Percentiles rank a stretch among this genome's conserved stretches.
Evolutionary conservation across 768 basidiomycete species (phyloP).

Genomic region (Guyanaporus albipodus): DNA sequence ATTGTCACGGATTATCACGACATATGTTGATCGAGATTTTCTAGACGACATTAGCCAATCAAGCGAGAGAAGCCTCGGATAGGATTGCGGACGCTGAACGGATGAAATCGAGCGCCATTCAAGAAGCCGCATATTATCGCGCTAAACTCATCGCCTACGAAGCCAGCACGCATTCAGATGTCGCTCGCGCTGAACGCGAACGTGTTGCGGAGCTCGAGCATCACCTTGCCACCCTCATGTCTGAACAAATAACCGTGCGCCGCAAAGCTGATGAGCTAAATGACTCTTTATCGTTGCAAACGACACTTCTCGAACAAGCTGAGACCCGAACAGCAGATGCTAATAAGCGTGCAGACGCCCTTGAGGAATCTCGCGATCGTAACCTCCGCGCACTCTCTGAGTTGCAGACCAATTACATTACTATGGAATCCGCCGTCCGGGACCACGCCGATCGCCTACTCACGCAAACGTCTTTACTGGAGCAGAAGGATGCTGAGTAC

Average conservation of each 20-base stretch:
- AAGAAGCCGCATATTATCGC: constrained; percentile 95
- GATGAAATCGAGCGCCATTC: constrained; percentile 68
- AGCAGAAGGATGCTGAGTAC: constrained; percentile 80
- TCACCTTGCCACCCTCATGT: constrained; percentile 56
- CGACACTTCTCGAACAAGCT: constrained; percentile 72
- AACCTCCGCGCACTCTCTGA: constrained; percentile 62
- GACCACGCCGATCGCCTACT: constrained; percentile 76
- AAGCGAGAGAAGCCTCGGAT: constrained; percentile 74
- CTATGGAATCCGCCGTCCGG: constrained; percentile 60
- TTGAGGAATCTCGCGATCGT: constrained; percentile 66
- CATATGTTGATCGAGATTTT: constrained; percentile 9
- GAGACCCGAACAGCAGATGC: constrained; percentile 76
- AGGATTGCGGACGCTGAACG: constrained; percentile 78
- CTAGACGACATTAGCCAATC: constrained; percentile 69
- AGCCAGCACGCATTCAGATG: constrained; percentile 57
- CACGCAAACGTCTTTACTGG: constrained; percentile 64
- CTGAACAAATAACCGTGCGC: constrained; percentile 63
- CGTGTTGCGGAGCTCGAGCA: constrained; percentile 72
- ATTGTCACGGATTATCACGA: neutral
- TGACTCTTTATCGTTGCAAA: constrained; percentile 73
- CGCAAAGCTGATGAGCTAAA: constrained; percentile 67
- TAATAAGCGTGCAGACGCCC: constrained; percentile 65
- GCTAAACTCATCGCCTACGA: constrained; percentile 92
- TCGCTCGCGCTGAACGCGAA: constrained; percentile 70
- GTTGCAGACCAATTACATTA: constrained; percentile 59